Evolutionary conservation across 495 filamentous ascomycete species (phyloP).

Genomic region (Neurospora sp.): DNA sequence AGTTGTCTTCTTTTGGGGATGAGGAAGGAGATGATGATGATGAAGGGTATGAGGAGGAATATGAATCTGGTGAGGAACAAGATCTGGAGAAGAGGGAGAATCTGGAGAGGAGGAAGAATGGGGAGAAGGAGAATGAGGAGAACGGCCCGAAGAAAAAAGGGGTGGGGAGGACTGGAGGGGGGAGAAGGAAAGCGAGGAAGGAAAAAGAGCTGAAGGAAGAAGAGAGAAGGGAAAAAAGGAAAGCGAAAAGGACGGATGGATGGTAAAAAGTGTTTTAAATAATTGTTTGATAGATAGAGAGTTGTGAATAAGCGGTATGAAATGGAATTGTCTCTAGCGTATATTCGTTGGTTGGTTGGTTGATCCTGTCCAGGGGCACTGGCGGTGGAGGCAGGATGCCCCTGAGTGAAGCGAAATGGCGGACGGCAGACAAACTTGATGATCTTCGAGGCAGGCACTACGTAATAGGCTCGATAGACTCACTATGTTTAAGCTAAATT

Average conservation of each 20-base stretch:
- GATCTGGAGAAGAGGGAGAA: background rate
- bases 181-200: background rate
- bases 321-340: background rate
- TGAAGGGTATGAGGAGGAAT: no score
- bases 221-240: background rate
- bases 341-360: background rate
- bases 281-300: background rate
- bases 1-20: conserved; percentile 3
- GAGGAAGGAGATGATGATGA: no score
- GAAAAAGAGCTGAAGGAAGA: background rate
- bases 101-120: background rate
- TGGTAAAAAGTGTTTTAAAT: background rate
- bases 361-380: background rate
- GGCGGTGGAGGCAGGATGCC: no score
- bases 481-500: no score
- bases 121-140: background rate
- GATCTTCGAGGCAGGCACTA: no score
- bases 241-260: background rate
- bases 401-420: background rate
- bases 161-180: background rate
- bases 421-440: no score
- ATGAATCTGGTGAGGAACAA: no score
- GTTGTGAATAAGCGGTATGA: background rate
- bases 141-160: background rate
- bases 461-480: no score